These are phyloP conservation scores for Beta macrorhiza DNA, from an alignment of 179 eudicot species.

Conservation along the genomic window DNA sequence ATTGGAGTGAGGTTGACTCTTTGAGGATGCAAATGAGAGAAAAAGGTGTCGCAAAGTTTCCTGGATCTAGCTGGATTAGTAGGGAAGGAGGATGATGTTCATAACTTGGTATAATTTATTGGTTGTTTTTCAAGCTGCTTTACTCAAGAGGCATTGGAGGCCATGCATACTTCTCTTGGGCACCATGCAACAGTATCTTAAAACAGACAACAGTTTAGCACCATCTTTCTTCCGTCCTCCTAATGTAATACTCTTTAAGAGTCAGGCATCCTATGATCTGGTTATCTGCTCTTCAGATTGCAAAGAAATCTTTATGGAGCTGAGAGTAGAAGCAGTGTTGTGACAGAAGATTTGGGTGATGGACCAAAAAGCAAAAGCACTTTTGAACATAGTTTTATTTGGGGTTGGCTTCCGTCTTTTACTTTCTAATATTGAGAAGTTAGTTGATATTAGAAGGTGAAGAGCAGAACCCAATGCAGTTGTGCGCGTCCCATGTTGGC, in stretches of 20 bases:
- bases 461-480: no score
- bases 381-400: neutral
- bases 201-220: no score
- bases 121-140: neutral
- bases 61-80: slow-evolving; percentile 74
- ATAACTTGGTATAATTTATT: slow-evolving; percentile 32
- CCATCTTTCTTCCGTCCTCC: neutral
- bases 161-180: neutral
- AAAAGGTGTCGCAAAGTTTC: slow-evolving; percentile 55
- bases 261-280: neutral
- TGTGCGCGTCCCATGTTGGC: neutral
- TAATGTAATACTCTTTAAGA: neutral
- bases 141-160: neutral
- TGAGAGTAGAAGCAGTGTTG: neutral
- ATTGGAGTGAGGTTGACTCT: slow-evolving; percentile 64
- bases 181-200: neutral
- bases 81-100: slow-evolving; percentile 35
- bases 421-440: neutral
- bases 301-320: neutral
- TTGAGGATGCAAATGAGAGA: slow-evolving; percentile 70
- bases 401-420: neutral
- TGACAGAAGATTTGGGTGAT: neutral
- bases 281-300: neutral
- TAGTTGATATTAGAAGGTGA: neutral
- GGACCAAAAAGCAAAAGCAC: neutral